Base-by-base conservation (phyloP, 768 basidiomycete genomes). In the Agrocybe praecox region DNA sequence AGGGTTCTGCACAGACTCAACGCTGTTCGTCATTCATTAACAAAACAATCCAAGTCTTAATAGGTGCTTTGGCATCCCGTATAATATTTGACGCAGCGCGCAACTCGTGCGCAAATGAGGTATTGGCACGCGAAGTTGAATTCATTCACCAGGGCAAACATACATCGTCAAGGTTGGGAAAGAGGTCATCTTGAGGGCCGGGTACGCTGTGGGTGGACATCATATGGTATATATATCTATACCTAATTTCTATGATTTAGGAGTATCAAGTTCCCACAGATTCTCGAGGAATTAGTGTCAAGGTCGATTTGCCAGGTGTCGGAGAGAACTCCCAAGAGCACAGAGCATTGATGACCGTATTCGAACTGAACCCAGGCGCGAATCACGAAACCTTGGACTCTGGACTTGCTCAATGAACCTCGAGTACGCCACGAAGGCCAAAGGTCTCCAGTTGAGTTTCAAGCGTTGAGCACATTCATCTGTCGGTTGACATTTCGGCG, bases 261-360 rank as follows among this genome's bases (percentile, higher is more conserved):
- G 11, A 53, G 59, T 14, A 56, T 65, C 40, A 65, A 60, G 23
- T 78, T 75, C 47, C 82, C 85, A 1, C 77, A 82, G 11, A 73
- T 86, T 12, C 71, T 87, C 10, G 72, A 82, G 70, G 26, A 9
- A 29, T 4, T 29, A 56, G 69, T 36, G 70, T 80, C 19, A 65
- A 70, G 15, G 55, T 78, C 32, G 75, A 80, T 24, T 75, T 85
- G 6, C 81, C 84, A n/a, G 85, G 83, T 43, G 83, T 87, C 36
- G 85, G 85, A 2, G 79, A 82, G 58, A 81, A 84, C 66, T 50
- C 59, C 3, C 62, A 63, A 34, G 62, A 63, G 18, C 59, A 63
- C 23, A n/a, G 46, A 10, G 53, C 49, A 14, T 24, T 46, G n/a
- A 46, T 24, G 9, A 23, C 53, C 12, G 34, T 49, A 6, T 60